A percentile compares a stretch with the other conserved stretches of the same genome.
phyloP scores from a whole-genome alignment of 2,329 filamentous ascomycete species.

The Aspergillus bombycis region DNA sequence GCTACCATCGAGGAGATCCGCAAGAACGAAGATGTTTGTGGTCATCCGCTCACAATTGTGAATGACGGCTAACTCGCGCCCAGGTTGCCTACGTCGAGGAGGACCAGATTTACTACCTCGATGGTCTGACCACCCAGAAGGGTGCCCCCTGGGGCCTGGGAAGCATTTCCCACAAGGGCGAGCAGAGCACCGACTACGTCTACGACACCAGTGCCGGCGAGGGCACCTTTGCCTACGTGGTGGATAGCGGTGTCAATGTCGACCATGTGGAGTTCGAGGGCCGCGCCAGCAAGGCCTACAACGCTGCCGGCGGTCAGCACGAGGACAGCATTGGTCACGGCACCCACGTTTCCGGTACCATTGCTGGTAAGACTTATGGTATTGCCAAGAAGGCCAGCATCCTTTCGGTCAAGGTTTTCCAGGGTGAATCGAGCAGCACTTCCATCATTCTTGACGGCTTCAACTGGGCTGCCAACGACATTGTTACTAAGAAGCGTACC shows the following conservation, averaged over 20 bases:
- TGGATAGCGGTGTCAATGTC: constrained; percentile 45
- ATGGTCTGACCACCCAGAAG: constrained; percentile 24
- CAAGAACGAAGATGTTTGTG: constrained; percentile 36
- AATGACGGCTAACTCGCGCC: constrained; percentile 9
- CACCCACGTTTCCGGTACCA: constrained; percentile 44
- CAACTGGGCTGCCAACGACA: constrained; percentile 40
- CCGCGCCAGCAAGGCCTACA: constrained; percentile 40
- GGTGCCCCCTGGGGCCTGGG: constrained; percentile 40
- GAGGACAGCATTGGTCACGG: constrained; percentile 39
- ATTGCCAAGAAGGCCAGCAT: constrained; percentile 42
- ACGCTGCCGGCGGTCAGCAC: constrained; percentile 30
- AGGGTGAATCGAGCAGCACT: constrained; percentile 48
- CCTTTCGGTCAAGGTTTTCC: constrained; percentile 54
- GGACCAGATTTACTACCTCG: constrained; percentile 28
- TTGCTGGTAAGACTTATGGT: constrained; percentile 39
- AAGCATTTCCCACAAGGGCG: constrained; percentile 33
- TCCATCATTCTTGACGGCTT: constrained; percentile 55
- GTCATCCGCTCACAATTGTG: constrained; percentile 2
- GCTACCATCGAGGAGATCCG: constrained; percentile 46
- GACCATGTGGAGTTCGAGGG: constrained; percentile 40
- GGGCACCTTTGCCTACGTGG: constrained; percentile 40
- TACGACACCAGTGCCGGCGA: constrained; percentile 42
- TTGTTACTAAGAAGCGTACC: constrained; percentile 30
- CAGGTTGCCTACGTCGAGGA: constrained; percentile 31
- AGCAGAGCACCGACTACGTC: constrained; percentile 32